A percentile compares a stretch with the other conserved stretches of the same genome.
Conservation (phyloP, 352 stramenopile genomes). For the Phytophthora nicotianae region DNA sequence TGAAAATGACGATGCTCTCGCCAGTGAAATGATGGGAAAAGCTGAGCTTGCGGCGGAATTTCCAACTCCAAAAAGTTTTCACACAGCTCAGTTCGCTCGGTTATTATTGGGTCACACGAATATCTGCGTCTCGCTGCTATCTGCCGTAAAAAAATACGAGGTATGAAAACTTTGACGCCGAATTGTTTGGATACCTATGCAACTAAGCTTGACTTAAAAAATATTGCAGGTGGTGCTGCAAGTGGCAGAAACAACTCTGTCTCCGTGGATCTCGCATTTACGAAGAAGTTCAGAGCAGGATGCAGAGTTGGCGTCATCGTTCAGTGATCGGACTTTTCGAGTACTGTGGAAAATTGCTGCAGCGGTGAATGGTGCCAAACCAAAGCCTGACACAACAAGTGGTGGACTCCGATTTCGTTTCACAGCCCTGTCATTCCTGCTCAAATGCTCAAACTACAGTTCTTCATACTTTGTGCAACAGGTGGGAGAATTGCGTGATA, state of each 20-base stretch:
- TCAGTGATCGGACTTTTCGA: constrained; percentile 72
- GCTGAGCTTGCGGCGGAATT: constrained; percentile 40
- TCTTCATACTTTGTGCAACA: constrained; percentile 69
- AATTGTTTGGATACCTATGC: not conserved
- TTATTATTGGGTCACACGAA: constrained; percentile 56
- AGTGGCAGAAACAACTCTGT: constrained; percentile 32
- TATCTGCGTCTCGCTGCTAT: constrained; percentile 44
- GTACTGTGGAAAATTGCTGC: constrained; percentile 74
- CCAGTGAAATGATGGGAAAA: constrained; percentile 8
- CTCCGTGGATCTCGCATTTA: constrained; percentile 65
- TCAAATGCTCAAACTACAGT: constrained; percentile 72
- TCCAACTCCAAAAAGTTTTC: constrained; percentile 39
- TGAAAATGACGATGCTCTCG: not conserved
- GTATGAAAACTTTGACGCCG: constrained; percentile 18
- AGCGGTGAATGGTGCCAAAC: constrained; percentile 30
- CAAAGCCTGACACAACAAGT: constrained; percentile 17
- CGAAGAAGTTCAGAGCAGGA: constrained; percentile 41
- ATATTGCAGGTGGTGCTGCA: constrained; percentile 33
- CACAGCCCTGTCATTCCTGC: constrained; percentile 61
- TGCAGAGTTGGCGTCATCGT: constrained; percentile 57
- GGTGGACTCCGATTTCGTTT: constrained; percentile 48
- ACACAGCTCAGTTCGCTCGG: constrained; percentile 52
- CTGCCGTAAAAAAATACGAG: constrained; percentile 36
- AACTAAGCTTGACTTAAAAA: constrained; percentile 4
- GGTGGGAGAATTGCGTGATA: constrained; percentile 20